Conservation (phyloP, 2,329 filamentous ascomycete species). For the Tothia fuscella region DNA sequence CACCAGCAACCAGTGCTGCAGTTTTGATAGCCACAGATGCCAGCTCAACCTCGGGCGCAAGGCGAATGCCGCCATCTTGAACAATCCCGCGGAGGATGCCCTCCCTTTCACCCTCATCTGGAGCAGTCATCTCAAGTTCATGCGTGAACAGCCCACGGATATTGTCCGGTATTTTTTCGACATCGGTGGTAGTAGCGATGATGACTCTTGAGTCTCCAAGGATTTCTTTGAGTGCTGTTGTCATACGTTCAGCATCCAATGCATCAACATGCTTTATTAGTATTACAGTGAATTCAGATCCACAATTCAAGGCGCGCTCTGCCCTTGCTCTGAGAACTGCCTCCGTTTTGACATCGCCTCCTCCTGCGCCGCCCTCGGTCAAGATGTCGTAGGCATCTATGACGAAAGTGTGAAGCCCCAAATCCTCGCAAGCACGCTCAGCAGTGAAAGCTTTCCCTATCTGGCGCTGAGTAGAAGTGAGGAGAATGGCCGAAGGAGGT, state of each 20-base stretch:
- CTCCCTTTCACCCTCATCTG: conserved; percentile 85
- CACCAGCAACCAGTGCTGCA: conserved; percentile 85
- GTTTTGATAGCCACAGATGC: conserved; percentile 84
- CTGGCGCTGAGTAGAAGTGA: conserved; percentile 83
- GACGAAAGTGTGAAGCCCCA: conserved; percentile 78
- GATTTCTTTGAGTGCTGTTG: conserved; percentile 72
- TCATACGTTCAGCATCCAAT: conserved; percentile 81
- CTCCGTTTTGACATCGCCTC: conserved; percentile 87
- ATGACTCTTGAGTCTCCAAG: conserved; percentile 68
- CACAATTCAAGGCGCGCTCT: conserved; percentile 80
- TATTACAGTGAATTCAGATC: conserved; percentile 68
- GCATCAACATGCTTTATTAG: conserved; percentile 87
- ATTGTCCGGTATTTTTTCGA: conserved; percentile 86
- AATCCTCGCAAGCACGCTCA: conserved; percentile 66
- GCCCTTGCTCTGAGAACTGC: conserved; percentile 78
- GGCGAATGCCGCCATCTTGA: conserved; percentile 59
- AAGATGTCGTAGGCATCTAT: conserved; percentile 91
- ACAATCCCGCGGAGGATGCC: conserved; percentile 72
- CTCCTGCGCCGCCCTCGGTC: conserved; percentile 77
- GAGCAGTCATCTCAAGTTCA: conserved; percentile 85
- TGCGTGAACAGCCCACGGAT: conserved; percentile 88
- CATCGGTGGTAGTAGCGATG: conserved; percentile 86
- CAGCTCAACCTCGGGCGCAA: conserved; percentile 76
- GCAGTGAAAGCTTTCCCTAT: conserved; percentile 85
- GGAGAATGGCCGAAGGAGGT: conserved; percentile 74